These are phyloP conservation scores for Suillus hirtellus DNA, from an alignment of 768 basidiomycete genomes.

Conservation along the genomic window DNA sequence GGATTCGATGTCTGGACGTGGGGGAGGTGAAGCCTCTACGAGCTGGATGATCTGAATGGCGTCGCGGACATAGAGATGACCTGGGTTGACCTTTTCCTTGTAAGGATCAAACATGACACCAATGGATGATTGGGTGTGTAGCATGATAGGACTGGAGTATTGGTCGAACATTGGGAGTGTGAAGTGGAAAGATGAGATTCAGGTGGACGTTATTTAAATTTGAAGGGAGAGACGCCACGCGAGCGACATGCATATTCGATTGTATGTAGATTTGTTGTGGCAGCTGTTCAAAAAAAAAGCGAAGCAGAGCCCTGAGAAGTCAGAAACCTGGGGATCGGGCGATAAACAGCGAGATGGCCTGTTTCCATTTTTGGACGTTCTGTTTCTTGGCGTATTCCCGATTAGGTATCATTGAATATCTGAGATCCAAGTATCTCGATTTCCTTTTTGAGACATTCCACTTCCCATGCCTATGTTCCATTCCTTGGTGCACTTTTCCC, in stretches of 20 bases:
- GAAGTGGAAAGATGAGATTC: slow-evolving; percentile 23
- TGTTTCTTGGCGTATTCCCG: slow-evolving; percentile 5
- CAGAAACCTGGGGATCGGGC: slow-evolving; percentile 23
- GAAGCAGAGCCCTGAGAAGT: slow-evolving; percentile 19
- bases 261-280: slow-evolving; percentile 18
- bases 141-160: slow-evolving; percentile 22
- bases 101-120: slow-evolving; percentile 26
- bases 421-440: slow-evolving; percentile 9
- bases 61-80: slow-evolving; percentile 44
- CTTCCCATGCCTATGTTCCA: slow-evolving; percentile 16
- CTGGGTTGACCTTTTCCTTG: slow-evolving; percentile 37
- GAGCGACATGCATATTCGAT: slow-evolving; percentile 21
- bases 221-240: slow-evolving; percentile 30
- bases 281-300: slow-evolving; percentile 22
- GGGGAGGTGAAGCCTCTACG: slow-evolving; percentile 62
- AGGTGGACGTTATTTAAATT: slow-evolving; percentile 16
- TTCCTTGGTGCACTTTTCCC: slow-evolving; percentile 20
- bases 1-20: slow-evolving; percentile 37
- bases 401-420: slow-evolving; percentile 11
- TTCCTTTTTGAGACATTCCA: slow-evolving; percentile 1
- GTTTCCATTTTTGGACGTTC: slow-evolving; percentile 13
- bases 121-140: slow-evolving; percentile 21
- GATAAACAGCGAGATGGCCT: slow-evolving; percentile 24
- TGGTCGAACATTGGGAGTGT: slow-evolving; percentile 31
- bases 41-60: slow-evolving; percentile 71